phyloP scores from a whole-genome alignment of 805 yeast species.

The Brettanomyces nanus region DNA sequence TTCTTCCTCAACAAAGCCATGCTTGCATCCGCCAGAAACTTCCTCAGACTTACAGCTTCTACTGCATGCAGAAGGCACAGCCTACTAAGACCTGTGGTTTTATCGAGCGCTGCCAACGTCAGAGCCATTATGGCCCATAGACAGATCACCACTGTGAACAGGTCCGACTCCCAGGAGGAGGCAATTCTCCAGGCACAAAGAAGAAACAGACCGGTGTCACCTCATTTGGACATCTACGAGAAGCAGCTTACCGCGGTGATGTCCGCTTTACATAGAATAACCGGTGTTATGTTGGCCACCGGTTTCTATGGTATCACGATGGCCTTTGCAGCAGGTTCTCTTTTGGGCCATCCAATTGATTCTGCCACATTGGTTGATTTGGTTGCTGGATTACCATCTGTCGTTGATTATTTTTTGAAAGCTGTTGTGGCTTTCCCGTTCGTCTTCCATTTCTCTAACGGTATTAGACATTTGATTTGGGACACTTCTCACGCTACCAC shows the following conservation, averaged over 20 bases:
- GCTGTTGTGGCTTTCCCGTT: slow-evolving; percentile 72
- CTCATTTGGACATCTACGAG: slow-evolving; percentile 83
- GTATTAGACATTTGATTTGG: slow-evolving; percentile 92
- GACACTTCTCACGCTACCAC: slow-evolving; percentile 78
- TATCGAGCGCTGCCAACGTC: slow-evolving; percentile 6
- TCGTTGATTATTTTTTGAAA: slow-evolving; percentile 56
- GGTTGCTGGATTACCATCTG: slow-evolving; percentile 57
- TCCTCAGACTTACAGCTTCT: slow-evolving; percentile 4
- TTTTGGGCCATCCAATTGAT: slow-evolving; percentile 52
- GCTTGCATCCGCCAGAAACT: slow-evolving; percentile 9
- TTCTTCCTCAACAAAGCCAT: too few species aligned
- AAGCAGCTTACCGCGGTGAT: slow-evolving; percentile 82
- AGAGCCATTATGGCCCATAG: slow-evolving; percentile 21
- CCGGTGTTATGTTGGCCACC: slow-evolving; percentile 77
- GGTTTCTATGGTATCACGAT: slow-evolving; percentile 73
- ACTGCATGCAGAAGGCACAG: slow-evolving; percentile 11
- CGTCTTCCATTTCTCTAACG: slow-evolving; percentile 79
- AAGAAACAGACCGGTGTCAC: slow-evolving; percentile 80
- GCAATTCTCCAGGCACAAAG: slow-evolving; percentile 73
- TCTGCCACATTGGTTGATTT: slow-evolving; percentile 43
- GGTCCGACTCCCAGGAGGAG: slow-evolving; percentile 58
- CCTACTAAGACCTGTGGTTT: slow-evolving; percentile 5
- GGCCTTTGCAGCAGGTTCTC: slow-evolving; percentile 62
- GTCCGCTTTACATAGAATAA: slow-evolving; percentile 78
- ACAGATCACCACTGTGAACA: slow-evolving; percentile 33